Evolutionary conservation across 805 yeast species (phyloP), one percentile per base, ranked within the genome.

Genomic region (Lipomyces yamanashiensis): DNA sequence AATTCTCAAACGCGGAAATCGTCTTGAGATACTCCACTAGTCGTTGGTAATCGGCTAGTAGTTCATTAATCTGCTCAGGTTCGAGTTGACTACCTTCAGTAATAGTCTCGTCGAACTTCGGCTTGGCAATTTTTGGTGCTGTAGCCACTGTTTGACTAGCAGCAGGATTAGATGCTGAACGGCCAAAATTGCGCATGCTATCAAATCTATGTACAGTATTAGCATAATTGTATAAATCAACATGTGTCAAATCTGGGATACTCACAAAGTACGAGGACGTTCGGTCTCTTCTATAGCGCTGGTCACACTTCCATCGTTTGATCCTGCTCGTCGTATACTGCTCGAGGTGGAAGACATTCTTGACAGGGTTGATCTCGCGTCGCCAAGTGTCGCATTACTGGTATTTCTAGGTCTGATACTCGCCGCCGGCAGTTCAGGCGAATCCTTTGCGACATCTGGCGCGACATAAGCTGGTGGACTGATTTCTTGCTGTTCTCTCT

Each of bases 11-110:
- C 23, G 71, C 74, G 49, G 69, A 64, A 7, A 72, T 64, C n/a
- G 67, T 59, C 63, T 69, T 67, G 48, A 75, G 55, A 59, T 71
- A 69, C 40, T 65, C 66, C 5, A 76, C 79, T 41, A 79, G 70
- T 12, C 78, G 72, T 49, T 73, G 73, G 66, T 79, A 79, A 60
- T 79, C 82, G 5, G 66, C 59, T 48, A 76, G 72, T 33, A 79
- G 71, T 28, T 66, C 72, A 40, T 69, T 69, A 17, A 79, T 71
- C 21, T 79, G 81, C 1, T 72, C 71, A 17, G 77, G 45, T n/a
- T 74, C 74, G 21, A 79, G 69, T 28, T 71, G 59, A 23, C 73
- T 77, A 10, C 74, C 70, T 28, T 74, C 74, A 1, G 58, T 47
- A 10, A 62, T 3, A 7, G 15, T 36, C 10, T 36, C 48, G 37